Evolutionary conservation across 106 monocot species (phyloP), one percentile per base, ranked within the genome.

Genomic region (Allium sativum): DNA sequence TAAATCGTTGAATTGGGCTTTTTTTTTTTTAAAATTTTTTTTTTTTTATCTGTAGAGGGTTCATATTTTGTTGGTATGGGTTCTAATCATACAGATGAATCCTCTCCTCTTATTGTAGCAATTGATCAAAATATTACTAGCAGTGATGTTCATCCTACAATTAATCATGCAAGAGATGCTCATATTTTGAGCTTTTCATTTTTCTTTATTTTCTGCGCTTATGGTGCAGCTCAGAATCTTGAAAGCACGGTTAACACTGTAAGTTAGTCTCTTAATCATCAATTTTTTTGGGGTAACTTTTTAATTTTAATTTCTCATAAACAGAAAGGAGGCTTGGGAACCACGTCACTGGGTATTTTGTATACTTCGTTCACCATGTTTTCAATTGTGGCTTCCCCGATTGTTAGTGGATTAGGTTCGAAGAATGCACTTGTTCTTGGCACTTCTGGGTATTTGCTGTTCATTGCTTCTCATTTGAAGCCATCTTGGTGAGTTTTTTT

Each of bases 171-270:
- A 16, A 62, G 69, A 44, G 91, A 98, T 54, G 71, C 82, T 18
- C 84, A 87, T 65, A 76, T 92, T 52, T 71, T 98, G 18, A 82
- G 87, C 68, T 65, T 67, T 4, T 81, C 91, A 11, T 98, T 98
- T 73, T 61, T 91, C 44, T 85, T 91, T 74, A 65, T 85, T 59
- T 98, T 98, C 87, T 98, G 91, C 9, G 96, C 96, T 19, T 91
- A 87, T 55, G 59, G 77, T 0, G 88, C 91, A 12, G 87, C 91
- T 18, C 91, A 98, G 87, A 98, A 98, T 59, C 70, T 98, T 14
- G 78, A 98, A 72, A 91, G 80, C 84, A 80, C 82, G 19, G 76
- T 98, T 19, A 98, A 91, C 71, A 82, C 83, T 21, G 91, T 91
- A 31, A 67, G 76, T 65, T 12, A 9, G 31, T 31, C 31, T 31